phyloP scores from a whole-genome alignment of 1,284 basidiomycete genomes.

The Coniferiporia sulphurascens region DNA sequence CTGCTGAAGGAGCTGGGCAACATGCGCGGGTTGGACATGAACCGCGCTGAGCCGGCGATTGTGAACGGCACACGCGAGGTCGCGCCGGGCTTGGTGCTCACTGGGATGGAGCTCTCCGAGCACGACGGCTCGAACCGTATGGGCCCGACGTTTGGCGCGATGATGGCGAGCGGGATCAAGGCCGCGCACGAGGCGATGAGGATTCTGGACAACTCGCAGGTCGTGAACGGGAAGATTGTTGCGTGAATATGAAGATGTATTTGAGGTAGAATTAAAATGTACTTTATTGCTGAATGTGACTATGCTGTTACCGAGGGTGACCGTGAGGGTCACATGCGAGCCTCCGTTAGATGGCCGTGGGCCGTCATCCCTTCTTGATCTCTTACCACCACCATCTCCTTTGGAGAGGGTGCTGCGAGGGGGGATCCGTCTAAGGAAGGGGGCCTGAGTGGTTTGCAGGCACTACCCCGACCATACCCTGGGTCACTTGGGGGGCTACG shows the following conservation, averaged over 20 bases:
- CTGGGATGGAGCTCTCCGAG: constrained; percentile 82
- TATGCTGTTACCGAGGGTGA: too few relatives aligned
- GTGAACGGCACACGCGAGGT: constrained; percentile 79
- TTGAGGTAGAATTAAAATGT: too few relatives aligned
- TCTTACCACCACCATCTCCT: too few relatives aligned
- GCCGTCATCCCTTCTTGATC: too few relatives aligned
- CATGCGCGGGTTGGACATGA: constrained; percentile 80
- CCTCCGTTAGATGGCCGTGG: too few relatives aligned
- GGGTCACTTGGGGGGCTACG: too few relatives aligned
- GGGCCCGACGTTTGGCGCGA: constrained; percentile 80
- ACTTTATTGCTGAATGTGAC: too few relatives aligned
- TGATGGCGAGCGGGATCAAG: constrained; percentile 78
- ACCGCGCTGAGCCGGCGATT: constrained; percentile 70
- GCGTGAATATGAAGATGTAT: constrained; percentile 28
- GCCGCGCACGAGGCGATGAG: constrained; percentile 72
- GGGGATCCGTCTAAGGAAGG: too few relatives aligned
- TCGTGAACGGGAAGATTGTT: constrained; percentile 66
- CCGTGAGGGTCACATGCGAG: too few relatives aligned
- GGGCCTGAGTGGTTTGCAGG: too few relatives aligned
- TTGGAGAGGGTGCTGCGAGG: too few relatives aligned
- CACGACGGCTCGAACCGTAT: constrained; percentile 79
- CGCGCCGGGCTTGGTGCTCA: constrained; percentile 72
- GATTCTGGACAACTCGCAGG: constrained; percentile 51
- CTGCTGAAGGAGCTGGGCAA: constrained; percentile 75
- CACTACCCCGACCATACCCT: too few relatives aligned